Base-by-base conservation (phyloP, 495 filamentous ascomycete genomes). In the Cairneyella variabilis region DNA sequence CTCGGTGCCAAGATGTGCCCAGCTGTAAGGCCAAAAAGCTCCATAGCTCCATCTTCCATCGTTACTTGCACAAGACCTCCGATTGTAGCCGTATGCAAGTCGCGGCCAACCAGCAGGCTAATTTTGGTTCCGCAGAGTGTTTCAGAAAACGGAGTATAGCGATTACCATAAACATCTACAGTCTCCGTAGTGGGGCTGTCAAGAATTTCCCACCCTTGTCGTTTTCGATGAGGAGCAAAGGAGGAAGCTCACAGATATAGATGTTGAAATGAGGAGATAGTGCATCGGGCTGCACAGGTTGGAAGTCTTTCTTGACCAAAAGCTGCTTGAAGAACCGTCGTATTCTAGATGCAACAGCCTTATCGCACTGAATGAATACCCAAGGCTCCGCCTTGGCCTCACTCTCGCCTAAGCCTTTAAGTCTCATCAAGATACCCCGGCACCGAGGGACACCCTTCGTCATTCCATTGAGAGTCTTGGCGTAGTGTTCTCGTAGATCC, bases 271-370 rank as follows among this genome's bases (percentile, higher is more conserved):
- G 23, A 7, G 58, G 61, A 10, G 50, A 32, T 11, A 16, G 27
- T n/a, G 16, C 20, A 16, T 59, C 41, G 17, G 46, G 28, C 8
- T 23, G 2, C n/a, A 5, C 21, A 38, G 62, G 62, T 22, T 63
- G 40, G 32, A 53, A 63, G 16, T 52, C 32, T 14, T 30, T 22
- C 36, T 59, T 63, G 7, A 63, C 53, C 3, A 34, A 44, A 9
- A n/a, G 37, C 21, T 56, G 36, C 10, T 62, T 54, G 52, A 66
- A 63, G 40, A 66, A 66, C 23, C 54, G 48, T 51, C 47, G 49
- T 21, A 63, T 41, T 25, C 55, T 54, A 43, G 53, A 59, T 0
- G 47, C 17, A 3, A 45, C 23, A 16, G 34, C 36, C 10, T 57
- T 36, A 20, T 52, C 45, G 48, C 64, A 64, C 4, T 54, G 44